Conservation (phyloP, 129 eudicot species). For the Tagetes erecta region DNA sequence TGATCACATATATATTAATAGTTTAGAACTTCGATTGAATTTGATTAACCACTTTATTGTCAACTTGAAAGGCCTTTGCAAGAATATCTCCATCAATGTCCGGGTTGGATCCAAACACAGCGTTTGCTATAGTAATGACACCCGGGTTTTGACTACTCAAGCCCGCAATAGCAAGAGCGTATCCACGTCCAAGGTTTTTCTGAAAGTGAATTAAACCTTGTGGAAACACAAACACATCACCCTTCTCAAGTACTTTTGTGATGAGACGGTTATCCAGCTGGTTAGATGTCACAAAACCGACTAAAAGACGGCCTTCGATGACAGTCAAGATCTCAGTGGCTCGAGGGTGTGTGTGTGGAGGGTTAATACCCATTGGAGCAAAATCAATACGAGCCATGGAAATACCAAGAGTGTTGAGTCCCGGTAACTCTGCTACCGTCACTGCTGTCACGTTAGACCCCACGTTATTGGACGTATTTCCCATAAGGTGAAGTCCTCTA, state of each 20-base stretch:
- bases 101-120: slow-evolving; percentile 34
- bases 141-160: slow-evolving; percentile 51
- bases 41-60: slow-evolving; percentile 9
- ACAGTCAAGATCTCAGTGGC: slow-evolving; percentile 41
- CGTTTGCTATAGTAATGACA: slow-evolving; percentile 36
- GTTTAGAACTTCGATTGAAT: slow-evolving; percentile 26
- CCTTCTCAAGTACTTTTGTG: slow-evolving; percentile 32
- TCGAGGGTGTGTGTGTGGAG: slow-evolving; percentile 43
- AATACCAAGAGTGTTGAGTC: slow-evolving; percentile 47
- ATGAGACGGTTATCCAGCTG: slow-evolving; percentile 39
- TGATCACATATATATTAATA: neutral
- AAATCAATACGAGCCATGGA: slow-evolving; percentile 46
- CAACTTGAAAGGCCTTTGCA: slow-evolving; percentile 36
- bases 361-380: slow-evolving; percentile 40
- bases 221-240: slow-evolving; percentile 52
- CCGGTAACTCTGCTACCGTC: slow-evolving; percentile 23
- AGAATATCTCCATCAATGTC: slow-evolving; percentile 29
- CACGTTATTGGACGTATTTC: slow-evolving; percentile 32
- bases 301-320: slow-evolving; percentile 31
- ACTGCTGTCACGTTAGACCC: slow-evolving; percentile 37
- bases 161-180: slow-evolving; percentile 29
- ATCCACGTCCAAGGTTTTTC: slow-evolving; percentile 22
- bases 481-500: slow-evolving; percentile 33
- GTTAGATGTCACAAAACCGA: slow-evolving; percentile 48
- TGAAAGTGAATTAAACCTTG: slow-evolving; percentile 48